These are phyloP conservation scores for Boletus patriciae DNA, from an alignment of 768 basidiomycete genomes.

Conservation along the genomic window DNA sequence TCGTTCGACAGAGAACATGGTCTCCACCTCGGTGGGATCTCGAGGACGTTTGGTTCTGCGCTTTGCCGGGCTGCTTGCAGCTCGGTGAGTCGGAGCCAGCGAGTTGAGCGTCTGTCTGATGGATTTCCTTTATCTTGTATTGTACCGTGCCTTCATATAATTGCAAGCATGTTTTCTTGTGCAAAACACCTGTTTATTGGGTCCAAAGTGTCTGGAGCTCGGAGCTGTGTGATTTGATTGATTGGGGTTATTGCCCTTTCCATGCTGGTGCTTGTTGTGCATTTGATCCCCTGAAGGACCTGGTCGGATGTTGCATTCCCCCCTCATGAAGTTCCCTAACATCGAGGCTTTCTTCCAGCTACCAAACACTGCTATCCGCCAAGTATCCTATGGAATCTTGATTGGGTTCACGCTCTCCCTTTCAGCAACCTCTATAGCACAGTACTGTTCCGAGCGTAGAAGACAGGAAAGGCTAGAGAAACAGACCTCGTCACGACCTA, in stretches of 20 bases:
- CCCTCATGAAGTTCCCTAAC: slow-evolving; percentile 13
- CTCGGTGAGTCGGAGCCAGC: slow-evolving; percentile 39
- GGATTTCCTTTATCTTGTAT: slow-evolving; percentile 23
- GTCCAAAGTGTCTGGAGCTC: too few relatives aligned
- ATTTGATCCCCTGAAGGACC: too few relatives aligned
- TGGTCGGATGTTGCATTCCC: background rate
- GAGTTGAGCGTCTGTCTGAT: slow-evolving; percentile 66
- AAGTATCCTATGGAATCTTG: slow-evolving; percentile 54
- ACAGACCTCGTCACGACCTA: slow-evolving; percentile 50
- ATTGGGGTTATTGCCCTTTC: too few relatives aligned
- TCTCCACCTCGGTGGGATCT: slow-evolving; percentile 38
- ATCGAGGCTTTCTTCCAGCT: slow-evolving; percentile 23
- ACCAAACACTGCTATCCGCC: slow-evolving; percentile 29
- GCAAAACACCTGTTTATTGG: too few relatives aligned
- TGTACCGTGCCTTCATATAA: background rate
- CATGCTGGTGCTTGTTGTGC: too few relatives aligned
- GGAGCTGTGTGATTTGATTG: too few relatives aligned
- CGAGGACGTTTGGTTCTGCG: slow-evolving; percentile 63
- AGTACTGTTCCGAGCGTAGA: slow-evolving; percentile 52
- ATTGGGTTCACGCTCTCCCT: slow-evolving; percentile 77
- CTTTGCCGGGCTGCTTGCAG: slow-evolving; percentile 30
- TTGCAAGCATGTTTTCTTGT: background rate
- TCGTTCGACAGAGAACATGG: slow-evolving; percentile 71
- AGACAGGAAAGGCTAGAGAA: slow-evolving; percentile 36
- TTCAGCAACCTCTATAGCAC: slow-evolving; percentile 63